phyloP scores from a whole-genome alignment of 2,329 filamentous ascomycete genomes.

The Colletotrichum sp. region DNA sequence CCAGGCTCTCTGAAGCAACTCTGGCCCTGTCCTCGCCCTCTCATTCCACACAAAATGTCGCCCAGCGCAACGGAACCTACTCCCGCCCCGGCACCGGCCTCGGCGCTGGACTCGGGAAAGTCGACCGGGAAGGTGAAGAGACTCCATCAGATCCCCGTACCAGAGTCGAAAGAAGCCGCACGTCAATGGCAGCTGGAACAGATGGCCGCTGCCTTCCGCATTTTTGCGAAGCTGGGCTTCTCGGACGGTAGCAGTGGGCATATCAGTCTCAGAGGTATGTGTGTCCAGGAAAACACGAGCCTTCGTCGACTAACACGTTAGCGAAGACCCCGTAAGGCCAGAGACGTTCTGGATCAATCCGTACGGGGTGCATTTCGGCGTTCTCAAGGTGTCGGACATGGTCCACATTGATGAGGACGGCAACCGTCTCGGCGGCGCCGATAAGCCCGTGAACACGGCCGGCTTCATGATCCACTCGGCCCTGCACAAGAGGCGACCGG shows the following conservation, averaged over 20 bases:
- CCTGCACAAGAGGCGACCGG: slow-evolving; percentile 65
- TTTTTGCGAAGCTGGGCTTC: slow-evolving; percentile 51
- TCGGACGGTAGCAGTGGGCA: slow-evolving; percentile 52
- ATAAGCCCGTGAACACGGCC: slow-evolving; percentile 68
- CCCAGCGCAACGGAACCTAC: background rate
- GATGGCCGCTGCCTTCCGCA: slow-evolving; percentile 51
- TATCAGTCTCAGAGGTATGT: slow-evolving; percentile 41
- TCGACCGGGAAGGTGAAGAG: slow-evolving; percentile 13
- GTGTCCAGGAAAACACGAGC: rapidly evolving
- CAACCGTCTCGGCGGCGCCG: slow-evolving; percentile 61
- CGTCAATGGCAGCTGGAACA: slow-evolving; percentile 43
- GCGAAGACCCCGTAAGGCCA: slow-evolving; percentile 33
- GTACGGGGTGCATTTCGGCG: slow-evolving; percentile 67
- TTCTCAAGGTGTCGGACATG: slow-evolving; percentile 70
- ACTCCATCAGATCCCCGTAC: slow-evolving; percentile 18
- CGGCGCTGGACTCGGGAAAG: slow-evolving; percentile 9
- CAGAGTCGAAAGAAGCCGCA: slow-evolving; percentile 26
- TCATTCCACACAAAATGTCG: background rate
- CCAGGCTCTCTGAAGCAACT: background rate
- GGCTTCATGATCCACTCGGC: slow-evolving; percentile 74
- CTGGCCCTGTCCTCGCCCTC: background rate
- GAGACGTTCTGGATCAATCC: slow-evolving; percentile 56
- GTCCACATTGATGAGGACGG: slow-evolving; percentile 66
- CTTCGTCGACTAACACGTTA: background rate
- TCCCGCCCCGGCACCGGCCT: background rate